Base-by-base conservation (phyloP, 306 rosid species). In the Pueraria montana region DNA sequence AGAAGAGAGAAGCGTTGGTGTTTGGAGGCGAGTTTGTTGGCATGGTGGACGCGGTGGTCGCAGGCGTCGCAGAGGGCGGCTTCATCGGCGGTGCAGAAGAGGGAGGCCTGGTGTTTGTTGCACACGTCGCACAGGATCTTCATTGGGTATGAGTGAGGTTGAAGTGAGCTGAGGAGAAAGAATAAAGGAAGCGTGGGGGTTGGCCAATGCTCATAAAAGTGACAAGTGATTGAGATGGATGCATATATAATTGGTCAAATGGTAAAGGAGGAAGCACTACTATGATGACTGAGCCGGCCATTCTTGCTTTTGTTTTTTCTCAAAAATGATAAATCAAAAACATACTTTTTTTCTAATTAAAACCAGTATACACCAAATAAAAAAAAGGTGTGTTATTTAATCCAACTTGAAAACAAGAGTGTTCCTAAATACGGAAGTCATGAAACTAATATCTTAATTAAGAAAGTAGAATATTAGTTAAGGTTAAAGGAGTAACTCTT, bases 121-220 rank as follows among this genome's bases (percentile, higher is more conserved):
- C 99, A 96, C 0, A 92, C 99, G 86, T 94, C 98, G 84, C 99
- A 96, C 78, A 86, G 94, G 89, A 96, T 90, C 97, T 96, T 96
- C 99, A 96, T 95, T 3, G 6, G 30, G 55, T 12, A n/a, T n/a
- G n/a, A n/a, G n/a, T n/a, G n/a, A n/a, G n/a, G n/a, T n/a, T n/a
- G n/a, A n/a, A n/a, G n/a, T n/a, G n/a, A n/a, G n/a, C n/a, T n/a
- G n/a, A n/a, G n/a, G 82, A 30, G 11, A 17, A 36, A 67, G 74
- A 65, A 32, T 32, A 65, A 65, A 65, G 65, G 5, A 58, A 58
- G 65, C 65, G 65, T 58, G 65, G 32, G 65, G 32, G 63, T 56
- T 56, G 32, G 11, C 30, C 26, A 58, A 11, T 58, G 65, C 17
- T 58, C 27, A 23, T 5, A 23, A 23, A 58, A 23, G 65, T 7